Evolutionary conservation across 202 grass and related monocot species (phyloP), one percentile per base, ranked within the genome.

Genomic region (Cymbopogon flexuosus): DNA sequence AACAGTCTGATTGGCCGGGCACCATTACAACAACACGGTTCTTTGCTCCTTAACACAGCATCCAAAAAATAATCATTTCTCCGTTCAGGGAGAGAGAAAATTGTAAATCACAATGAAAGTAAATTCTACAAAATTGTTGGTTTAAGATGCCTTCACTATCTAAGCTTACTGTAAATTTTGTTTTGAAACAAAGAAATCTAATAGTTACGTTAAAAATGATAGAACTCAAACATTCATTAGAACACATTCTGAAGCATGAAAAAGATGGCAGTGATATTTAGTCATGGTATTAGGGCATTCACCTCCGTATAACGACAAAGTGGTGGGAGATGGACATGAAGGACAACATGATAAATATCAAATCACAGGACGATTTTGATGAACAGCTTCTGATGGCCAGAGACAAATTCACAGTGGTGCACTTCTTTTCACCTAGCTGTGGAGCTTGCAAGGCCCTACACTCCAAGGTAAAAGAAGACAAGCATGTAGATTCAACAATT

Each of bases 391-490:
- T 33, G 6, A 61, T 85, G 82, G 78, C 84, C 4, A 75, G 84
- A 66, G 81, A 91, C 41, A 88, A 92, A 68, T 66, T 89, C 40
- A 73, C 84, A 3, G 51, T 85, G 31, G 65, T 87, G 31, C 51
- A 70, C 24, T 87, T 83, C 65, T 84, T 86, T 69, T 78, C 84
- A 67, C 81, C 89, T 51, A 31, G 65, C 5, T 94, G 87, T 74
- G 37, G 74, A 85, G 81, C 81, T 89, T 89, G 84, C 65, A 83
- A 75, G 78, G n/a, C 70, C 63, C 78, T 91, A 58, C 75, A 83
- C 84, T 68, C 84, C 45, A 89, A 90, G 89, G 89, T 84, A 92
- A 81, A 91, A 52, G 18, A 83, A 79, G 60, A 86, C 34, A 64
- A 86, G 3, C 15, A 63, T 74, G 60, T 22, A 59, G n/a, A 75